Evolutionary conservation across 75 land plant genomes (phyloP), one percentile per base, ranked within the genome.

Genomic region (Cryptomeria japonica): DNA sequence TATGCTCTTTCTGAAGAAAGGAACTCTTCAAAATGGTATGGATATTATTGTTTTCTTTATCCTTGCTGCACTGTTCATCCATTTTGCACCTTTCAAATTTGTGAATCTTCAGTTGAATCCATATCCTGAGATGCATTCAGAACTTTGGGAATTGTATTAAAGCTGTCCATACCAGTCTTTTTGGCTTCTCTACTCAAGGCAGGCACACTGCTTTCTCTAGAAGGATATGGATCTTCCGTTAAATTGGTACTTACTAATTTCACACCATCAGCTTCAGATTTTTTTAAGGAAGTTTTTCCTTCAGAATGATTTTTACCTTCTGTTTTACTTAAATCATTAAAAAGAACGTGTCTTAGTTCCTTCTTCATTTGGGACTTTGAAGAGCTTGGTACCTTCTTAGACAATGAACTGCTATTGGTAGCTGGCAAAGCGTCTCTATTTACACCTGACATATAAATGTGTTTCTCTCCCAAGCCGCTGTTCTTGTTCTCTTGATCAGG

Each of bases 371-470:
- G 70, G 70, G 70, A 7, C 70, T 14, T 75, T 75, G 77, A 34
- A 34, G 77, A 75, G 77, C 77, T 75, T 34, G 34, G 34, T 75
- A 31, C 77, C 77, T 75, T 75, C 37, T 75, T 75, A 75, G 77
- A 32, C 37, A 75, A 34, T 25, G 37, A 75, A 75, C 37, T 34
- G 77, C 77, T 75, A 34, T 34, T 34, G 1, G 32, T 75, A 75
- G 14, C 13, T 32, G 34, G 77, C 77, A 75, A 34, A 75, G 77
- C 13, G 32, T 75, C 77, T 75, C 14, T 37, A 75, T 75, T 75
- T 75, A 38, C 15, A 75, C 37, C 13, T 25, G 37, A 37, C 34
- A 34, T 38, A 75, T 34, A 34, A 34, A 75, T 75, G 34, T 34
- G 77, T 12, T 8, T 75, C 77, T 34, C 77, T 75, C 77, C 77